phyloP scores from a whole-genome alignment of 1,139 yeast genomes.

The Pneumocystis oryctolagi region DNA sequence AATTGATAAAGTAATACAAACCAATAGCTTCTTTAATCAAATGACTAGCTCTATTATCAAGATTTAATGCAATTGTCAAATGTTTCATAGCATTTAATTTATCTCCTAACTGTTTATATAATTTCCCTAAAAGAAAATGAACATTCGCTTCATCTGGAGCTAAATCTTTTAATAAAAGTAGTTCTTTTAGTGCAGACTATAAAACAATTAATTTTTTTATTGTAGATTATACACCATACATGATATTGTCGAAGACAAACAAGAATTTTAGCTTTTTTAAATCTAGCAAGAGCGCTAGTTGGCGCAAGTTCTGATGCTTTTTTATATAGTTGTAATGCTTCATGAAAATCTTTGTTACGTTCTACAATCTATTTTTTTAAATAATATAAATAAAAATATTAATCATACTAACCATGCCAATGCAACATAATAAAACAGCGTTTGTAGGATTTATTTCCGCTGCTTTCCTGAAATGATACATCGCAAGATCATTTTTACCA shows the following conservation, averaged over 20 bases:
- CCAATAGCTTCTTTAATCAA: slow-evolving; percentile 58
- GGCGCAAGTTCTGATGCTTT: slow-evolving; percentile 79
- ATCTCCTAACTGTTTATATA: slow-evolving; percentile 63
- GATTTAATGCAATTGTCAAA: slow-evolving; percentile 74
- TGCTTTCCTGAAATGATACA: slow-evolving; percentile 76
- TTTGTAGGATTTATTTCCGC: slow-evolving; percentile 80
- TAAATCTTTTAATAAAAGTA: slow-evolving; percentile 51
- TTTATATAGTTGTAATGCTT: slow-evolving; percentile 72
- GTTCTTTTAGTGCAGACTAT: slow-evolving; percentile 47
- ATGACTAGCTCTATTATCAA: slow-evolving; percentile 89
- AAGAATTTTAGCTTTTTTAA: slow-evolving; percentile 73
- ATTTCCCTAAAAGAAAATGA: slow-evolving; percentile 74
- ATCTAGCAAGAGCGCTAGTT: slow-evolving; percentile 67
- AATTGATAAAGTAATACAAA: not conserved
- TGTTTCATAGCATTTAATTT: slow-evolving; percentile 69
- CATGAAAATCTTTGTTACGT: slow-evolving; percentile 48
- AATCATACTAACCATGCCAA: slow-evolving; percentile 49
- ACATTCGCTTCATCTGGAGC: slow-evolving; percentile 95
- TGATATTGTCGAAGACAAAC: slow-evolving; percentile 52
- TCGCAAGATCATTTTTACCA: slow-evolving; percentile 74
- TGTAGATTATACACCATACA: not conserved
- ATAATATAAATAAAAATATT: not conserved
- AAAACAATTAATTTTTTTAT: not conserved
- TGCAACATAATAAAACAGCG: slow-evolving; percentile 77
- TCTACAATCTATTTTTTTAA: slow-evolving; percentile 36